A percentile compares a stretch with the other conserved stretches of the same genome.
Conservation (phyloP, 2,329 filamentous ascomycete species). For the Trichoderma sp. region DNA sequence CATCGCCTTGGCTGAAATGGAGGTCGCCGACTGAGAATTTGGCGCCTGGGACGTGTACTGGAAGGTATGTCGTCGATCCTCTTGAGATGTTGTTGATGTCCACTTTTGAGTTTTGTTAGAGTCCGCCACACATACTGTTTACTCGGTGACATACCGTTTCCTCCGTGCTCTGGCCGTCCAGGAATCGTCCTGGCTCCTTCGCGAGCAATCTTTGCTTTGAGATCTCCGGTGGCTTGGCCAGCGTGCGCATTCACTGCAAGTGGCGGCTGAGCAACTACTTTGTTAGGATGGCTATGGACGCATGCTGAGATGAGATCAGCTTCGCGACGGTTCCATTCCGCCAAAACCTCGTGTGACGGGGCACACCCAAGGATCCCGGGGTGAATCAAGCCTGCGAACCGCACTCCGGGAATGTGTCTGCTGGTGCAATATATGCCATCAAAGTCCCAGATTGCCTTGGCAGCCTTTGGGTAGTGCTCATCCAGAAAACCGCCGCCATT, state of each 20-base stretch:
- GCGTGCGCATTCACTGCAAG: slow-evolving; percentile 70
- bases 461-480: slow-evolving; percentile 79
- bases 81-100: slow-evolving; percentile 85
- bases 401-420: slow-evolving; percentile 81
- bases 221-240: slow-evolving; percentile 56
- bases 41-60: slow-evolving; percentile 80
- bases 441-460: slow-evolving; percentile 60
- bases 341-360: slow-evolving; percentile 72
- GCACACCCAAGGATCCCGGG: slow-evolving; percentile 90
- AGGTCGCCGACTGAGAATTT: slow-evolving; percentile 90
- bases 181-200: slow-evolving; percentile 87
- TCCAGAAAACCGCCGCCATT: slow-evolving; percentile 91
- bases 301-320: slow-evolving; percentile 68
- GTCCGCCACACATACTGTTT: not conserved
- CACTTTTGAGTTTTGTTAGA: slow-evolving; percentile 41
- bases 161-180: slow-evolving; percentile 80
- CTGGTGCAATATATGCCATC: slow-evolving; percentile 70
- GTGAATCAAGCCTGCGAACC: slow-evolving; percentile 86
- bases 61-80: slow-evolving; percentile 80
- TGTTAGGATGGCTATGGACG: slow-evolving; percentile 56
- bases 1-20: slow-evolving; percentile 80
- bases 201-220: slow-evolving; percentile 65
- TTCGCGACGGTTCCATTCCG: slow-evolving; percentile 81
- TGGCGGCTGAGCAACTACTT: slow-evolving; percentile 73
- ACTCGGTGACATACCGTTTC: slow-evolving; percentile 49